phyloP scores from a whole-genome alignment of 768 basidiomycete species.

The Suillus subalutaceus region DNA sequence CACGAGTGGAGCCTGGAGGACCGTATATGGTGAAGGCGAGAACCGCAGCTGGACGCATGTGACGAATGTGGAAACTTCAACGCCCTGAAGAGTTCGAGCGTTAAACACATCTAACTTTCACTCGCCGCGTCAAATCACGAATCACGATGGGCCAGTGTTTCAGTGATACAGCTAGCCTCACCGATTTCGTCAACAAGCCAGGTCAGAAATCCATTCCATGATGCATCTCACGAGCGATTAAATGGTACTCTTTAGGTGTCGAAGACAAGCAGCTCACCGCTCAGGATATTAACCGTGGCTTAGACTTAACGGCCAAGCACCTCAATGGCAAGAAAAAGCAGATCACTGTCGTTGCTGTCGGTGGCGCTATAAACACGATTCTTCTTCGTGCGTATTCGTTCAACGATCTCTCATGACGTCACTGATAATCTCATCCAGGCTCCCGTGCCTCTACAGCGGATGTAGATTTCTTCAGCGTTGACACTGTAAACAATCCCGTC shows the following conservation, averaged over 20 bases:
- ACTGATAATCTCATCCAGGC: neutral
- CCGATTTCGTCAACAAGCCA: neutral
- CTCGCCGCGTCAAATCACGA: neutral
- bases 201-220: neutral
- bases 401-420: neutral
- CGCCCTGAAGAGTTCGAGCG: neutral
- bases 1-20: neutral
- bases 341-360: neutral
- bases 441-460: neutral
- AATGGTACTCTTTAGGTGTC: neutral
- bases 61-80: no score
- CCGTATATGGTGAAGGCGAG: neutral
- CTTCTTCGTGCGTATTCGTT: neutral
- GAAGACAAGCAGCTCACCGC: neutral
- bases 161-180: neutral
- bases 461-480: conserved; percentile 3
- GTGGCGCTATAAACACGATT: neutral
- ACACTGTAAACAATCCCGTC: neutral
- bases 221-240: neutral
- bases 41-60: no score
- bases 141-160: neutral
- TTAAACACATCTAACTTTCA: neutral
- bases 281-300: neutral
- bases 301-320: neutral
- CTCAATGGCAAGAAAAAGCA: neutral